Base-by-base conservation (phyloP, 495 filamentous ascomycete genomes). In the Talaromyces trachyspermus region DNA sequence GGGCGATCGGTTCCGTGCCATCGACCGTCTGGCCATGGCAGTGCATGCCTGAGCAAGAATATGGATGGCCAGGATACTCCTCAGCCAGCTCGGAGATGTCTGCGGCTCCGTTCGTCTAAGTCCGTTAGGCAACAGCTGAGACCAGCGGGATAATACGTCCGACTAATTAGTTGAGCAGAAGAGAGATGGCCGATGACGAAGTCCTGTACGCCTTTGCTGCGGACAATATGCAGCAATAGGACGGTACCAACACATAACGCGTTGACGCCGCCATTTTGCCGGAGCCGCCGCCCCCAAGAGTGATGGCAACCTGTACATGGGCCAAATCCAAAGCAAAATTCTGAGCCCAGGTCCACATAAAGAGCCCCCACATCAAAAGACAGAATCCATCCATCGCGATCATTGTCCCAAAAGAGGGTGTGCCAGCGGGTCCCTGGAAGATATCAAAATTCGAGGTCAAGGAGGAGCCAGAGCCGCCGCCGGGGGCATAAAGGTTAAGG, bases 301-400 rank as follows among this genome's bases (percentile, higher is more conserved):
- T 92, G 36, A 95, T 79, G 37, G 92, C 91, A 51, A 98, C 95
- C 55, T 97, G 89, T 32, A 90, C 89, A 63, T 97, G 90, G 30
- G 92, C 89, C n/a, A 97, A 73, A 57, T 97, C 92, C 59, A 97
- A 73, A 26, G 89, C 83, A 56, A 95, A 84, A 57, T 86, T 85
- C 59, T 95, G 89, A 51, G 88, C 78, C 48, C 88, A 86, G 2
- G 80, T 81, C 88, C 88, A 95, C 52, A 95, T 77, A 51, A 95
- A 86, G 33, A 97, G 74, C 32, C 68, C 70, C 85, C 89, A 98
- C 40, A 92, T 70, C 29, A 87, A 62, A 49, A 95, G 71, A 52
- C 92, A 86, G 36, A 92, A 72, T 14, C 80, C 70, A 62, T 96
- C 90, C 63, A 89, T 83, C 36, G 87, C 77, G 37, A 94, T 64